phyloP scores from a whole-genome alignment of 1,284 basidiomycete genomes.

The Irpex rosettiformis region DNA sequence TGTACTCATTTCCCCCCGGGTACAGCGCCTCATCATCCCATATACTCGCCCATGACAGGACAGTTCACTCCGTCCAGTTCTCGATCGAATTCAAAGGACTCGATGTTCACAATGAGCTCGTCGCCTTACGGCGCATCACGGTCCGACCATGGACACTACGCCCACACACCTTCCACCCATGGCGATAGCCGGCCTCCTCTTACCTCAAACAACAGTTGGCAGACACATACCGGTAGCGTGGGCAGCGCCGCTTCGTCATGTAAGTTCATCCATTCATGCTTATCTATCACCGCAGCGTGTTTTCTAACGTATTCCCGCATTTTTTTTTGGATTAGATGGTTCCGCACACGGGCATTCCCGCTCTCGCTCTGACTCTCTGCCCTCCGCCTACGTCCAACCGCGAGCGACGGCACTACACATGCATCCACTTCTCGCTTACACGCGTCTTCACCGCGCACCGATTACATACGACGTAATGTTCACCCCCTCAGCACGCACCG shows the following conservation, averaged over 20 bases:
- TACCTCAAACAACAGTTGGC: slow-evolving; percentile 41
- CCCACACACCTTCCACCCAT: slow-evolving; percentile 14
- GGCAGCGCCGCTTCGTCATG: slow-evolving; percentile 29
- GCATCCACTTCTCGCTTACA: slow-evolving; percentile 59
- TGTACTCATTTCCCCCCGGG: slow-evolving; percentile 10
- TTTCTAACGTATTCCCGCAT: not conserved
- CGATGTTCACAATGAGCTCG: slow-evolving; percentile 32
- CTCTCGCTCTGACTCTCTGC: slow-evolving; percentile 18
- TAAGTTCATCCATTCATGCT: slow-evolving; percentile 17
- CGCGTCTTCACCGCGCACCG: slow-evolving; percentile 49
- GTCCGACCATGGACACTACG: slow-evolving; percentile 27
- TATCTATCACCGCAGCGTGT: not conserved
- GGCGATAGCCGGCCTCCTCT: slow-evolving; percentile 36
- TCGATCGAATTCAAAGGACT: slow-evolving; percentile 45
- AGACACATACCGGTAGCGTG: slow-evolving; percentile 32
- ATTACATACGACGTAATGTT: slow-evolving; percentile 59
- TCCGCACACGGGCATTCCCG: slow-evolving; percentile 10
- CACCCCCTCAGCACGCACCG: slow-evolving; percentile 53
- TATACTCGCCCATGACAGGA: slow-evolving; percentile 21
- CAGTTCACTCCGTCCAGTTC: slow-evolving; percentile 36
- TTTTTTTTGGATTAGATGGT: slow-evolving; percentile 6
- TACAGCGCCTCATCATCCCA: slow-evolving; percentile 20
- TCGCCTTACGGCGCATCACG: slow-evolving; percentile 25
- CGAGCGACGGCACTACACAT: slow-evolving; percentile 45
- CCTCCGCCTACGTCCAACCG: slow-evolving; percentile 35